Conservation (phyloP, 257 asterid genomes). For the Solanum ossicruentum region DNA sequence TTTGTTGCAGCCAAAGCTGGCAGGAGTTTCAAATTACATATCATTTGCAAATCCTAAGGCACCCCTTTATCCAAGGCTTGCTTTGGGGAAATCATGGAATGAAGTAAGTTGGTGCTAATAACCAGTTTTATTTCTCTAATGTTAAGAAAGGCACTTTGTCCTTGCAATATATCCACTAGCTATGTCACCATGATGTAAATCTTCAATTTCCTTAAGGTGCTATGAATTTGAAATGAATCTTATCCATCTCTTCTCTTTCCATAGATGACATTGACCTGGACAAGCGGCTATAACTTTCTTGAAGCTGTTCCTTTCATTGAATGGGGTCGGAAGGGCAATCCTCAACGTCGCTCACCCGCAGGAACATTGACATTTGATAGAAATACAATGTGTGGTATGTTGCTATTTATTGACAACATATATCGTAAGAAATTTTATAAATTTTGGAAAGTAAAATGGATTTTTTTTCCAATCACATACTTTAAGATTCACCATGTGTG, state of each 20-base stretch:
- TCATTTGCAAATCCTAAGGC: conserved; percentile 79
- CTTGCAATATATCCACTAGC: not conserved
- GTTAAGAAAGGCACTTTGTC: not conserved
- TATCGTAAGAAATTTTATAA: not conserved
- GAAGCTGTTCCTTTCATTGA: conserved; percentile 69
- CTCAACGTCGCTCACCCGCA: conserved; percentile 37
- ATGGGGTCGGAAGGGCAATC: conserved; percentile 46
- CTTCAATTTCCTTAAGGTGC: not conserved
- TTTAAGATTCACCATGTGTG: not conserved
- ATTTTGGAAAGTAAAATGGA: not conserved
- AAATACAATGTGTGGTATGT: conserved; percentile 82
- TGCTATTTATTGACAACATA: not conserved
- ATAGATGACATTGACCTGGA: conserved; percentile 92
- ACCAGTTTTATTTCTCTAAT: not conserved
- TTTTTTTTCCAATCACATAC: not conserved
- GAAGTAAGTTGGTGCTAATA: conserved; percentile 44
- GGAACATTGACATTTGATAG: conserved; percentile 68
- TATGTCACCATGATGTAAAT: not conserved
- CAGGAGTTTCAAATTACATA: conserved; percentile 69
- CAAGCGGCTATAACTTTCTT: conserved; percentile 66
- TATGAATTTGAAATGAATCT: not conserved
- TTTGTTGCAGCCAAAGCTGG: conserved; percentile 64
- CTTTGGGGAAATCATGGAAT: conserved; percentile 88
- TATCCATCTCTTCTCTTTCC: not conserved
- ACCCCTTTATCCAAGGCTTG: conserved; percentile 91